A percentile compares a stretch with the other conserved stretches of the same genome.
Conservation (phyloP, 1,139 yeast genomes). For the Taphrina pruni region DNA sequence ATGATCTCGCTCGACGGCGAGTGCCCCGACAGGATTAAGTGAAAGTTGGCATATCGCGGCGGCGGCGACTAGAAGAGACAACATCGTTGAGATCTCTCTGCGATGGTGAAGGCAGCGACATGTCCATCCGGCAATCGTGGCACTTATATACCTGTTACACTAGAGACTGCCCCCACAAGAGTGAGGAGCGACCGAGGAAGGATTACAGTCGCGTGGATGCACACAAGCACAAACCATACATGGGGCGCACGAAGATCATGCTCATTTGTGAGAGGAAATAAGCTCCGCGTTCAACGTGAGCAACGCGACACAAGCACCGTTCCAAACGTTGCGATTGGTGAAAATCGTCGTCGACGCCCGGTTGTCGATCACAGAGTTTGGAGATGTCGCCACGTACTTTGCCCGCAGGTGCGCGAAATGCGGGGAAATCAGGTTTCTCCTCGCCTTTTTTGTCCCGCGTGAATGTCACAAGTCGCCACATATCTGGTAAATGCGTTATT, state of each 20-base stretch:
- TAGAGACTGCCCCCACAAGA: no score
- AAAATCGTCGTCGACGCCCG: background rate
- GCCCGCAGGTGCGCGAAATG: background rate
- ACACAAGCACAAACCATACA: no score
- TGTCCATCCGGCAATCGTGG: background rate
- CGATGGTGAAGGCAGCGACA: background rate
- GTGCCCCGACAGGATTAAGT: background rate
- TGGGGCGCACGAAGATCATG: no score
- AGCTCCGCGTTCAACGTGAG: background rate
- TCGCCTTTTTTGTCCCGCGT: no score
- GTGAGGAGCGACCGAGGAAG: conserved; percentile 1
- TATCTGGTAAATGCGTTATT: no score
- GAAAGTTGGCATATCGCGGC: no score
- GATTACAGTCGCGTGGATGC: background rate
- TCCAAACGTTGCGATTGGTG: background rate
- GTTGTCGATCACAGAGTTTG: background rate
- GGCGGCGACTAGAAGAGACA: background rate
- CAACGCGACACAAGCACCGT: background rate
- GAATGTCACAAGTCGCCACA: no score
- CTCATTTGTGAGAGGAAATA: no score
- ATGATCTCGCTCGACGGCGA: background rate
- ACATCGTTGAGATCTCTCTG: background rate
- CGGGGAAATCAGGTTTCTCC: no score
- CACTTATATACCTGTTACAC: background rate
- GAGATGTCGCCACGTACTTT: background rate